phyloP scores from a whole-genome alignment of 495 filamentous ascomycete genomes.

The Xylaria palmicola region DNA sequence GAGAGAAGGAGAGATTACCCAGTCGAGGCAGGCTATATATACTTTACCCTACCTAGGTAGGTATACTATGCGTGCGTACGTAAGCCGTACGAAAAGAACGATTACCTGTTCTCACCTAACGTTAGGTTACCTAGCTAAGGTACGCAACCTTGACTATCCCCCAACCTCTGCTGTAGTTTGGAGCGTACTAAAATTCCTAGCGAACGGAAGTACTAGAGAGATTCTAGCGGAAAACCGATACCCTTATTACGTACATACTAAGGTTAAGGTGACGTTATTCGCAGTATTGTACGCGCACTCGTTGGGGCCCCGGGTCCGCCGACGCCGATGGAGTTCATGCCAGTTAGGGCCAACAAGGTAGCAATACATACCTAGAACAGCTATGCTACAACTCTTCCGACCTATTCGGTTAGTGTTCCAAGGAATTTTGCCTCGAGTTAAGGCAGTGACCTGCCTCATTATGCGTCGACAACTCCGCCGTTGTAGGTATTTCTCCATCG shows the following conservation, averaged over 20 bases:
- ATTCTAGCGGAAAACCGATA: neutral
- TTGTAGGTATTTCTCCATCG: slow-evolving; percentile 14
- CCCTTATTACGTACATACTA: neutral
- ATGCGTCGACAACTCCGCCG: slow-evolving; percentile 26
- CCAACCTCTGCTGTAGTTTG: too few relatives aligned
- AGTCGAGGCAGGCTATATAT: too few relatives aligned
- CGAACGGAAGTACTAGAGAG: neutral
- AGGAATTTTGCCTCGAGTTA: neutral
- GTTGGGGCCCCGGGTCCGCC: neutral
- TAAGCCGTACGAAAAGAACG: too few relatives aligned
- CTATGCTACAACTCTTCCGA: neutral
- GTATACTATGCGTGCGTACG: too few relatives aligned
- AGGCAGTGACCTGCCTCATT: slow-evolving; percentile 20
- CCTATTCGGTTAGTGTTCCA: neutral
- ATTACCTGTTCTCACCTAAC: too few relatives aligned
- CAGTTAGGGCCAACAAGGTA: neutral
- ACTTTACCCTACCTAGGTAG: too few relatives aligned
- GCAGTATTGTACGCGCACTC: neutral
- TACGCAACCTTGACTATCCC: too few relatives aligned
- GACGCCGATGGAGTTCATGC: neutral
- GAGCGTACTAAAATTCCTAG: too few relatives aligned
- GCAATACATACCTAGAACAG: neutral
- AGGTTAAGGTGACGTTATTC: neutral
- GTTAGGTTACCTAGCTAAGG: too few relatives aligned
- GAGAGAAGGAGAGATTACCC: too few relatives aligned